phyloP scores from a whole-genome alignment of 2,329 filamentous ascomycete species.

The Arthrobotrys conoides region DNA sequence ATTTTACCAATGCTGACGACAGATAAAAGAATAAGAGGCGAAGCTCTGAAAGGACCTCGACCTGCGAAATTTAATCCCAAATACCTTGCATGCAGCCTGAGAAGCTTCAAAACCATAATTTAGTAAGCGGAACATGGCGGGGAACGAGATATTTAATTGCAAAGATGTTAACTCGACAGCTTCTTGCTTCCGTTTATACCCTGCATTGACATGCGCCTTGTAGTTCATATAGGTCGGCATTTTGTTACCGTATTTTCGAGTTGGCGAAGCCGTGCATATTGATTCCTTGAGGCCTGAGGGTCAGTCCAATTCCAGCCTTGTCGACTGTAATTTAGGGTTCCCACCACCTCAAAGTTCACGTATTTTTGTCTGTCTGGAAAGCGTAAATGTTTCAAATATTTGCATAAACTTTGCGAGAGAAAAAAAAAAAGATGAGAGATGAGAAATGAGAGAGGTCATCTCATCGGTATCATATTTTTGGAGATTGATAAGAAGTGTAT shows the following conservation, averaged over 20 bases:
- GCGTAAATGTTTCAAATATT: constrained; percentile 13
- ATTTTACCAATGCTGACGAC: constrained; percentile 42
- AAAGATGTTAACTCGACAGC: constrained; percentile 1
- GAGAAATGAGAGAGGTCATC: constrained; percentile 20
- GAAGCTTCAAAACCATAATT: constrained; percentile 40
- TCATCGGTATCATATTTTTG: constrained; percentile 40
- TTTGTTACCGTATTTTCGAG: constrained; percentile 32
- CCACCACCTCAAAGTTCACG: constrained; percentile 18
- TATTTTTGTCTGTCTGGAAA: neutral
- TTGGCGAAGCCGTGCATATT: constrained; percentile 28
- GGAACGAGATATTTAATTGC: constrained; percentile 59
- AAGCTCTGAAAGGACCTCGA: constrained; percentile 10
- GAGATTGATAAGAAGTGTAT: constrained; percentile 26
- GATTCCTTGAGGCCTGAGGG: constrained; percentile 44
- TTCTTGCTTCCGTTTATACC: constrained; percentile 21
- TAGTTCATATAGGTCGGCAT: constrained; percentile 30
- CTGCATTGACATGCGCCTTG: constrained; percentile 30
- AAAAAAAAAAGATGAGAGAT: constrained; percentile 2
- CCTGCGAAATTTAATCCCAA: constrained; percentile 35
- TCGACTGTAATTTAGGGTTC: constrained; percentile 47
- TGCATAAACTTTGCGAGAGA: constrained; percentile 51
- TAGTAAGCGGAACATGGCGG: constrained; percentile 59
- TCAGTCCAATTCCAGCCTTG: constrained; percentile 13
- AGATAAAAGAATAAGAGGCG: constrained; percentile 18
- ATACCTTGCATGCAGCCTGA: constrained; percentile 27